Evolutionary conservation across 306 rosid species (phyloP).

Genomic region (Crataegus laevigata): DNA sequence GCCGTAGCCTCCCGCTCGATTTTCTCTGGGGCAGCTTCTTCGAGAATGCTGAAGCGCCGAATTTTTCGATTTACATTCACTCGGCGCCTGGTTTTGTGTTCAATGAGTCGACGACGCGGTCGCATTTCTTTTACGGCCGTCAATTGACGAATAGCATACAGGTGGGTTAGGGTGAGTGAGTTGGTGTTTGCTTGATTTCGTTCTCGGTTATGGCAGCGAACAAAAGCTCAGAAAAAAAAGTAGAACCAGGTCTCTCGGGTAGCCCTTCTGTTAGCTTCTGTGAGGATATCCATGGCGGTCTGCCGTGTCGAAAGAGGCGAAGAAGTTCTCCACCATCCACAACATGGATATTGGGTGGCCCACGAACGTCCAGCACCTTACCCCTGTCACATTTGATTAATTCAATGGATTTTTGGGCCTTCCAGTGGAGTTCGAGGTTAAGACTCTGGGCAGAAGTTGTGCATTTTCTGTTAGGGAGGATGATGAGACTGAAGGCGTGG

Average conservation of each 20-base stretch:
- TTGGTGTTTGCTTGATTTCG: too few relatives aligned
- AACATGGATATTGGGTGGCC: slow-evolving; percentile 93
- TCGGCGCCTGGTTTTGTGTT: slow-evolving; percentile 39
- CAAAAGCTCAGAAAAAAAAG: slow-evolving; percentile 35
- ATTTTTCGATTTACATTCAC: slow-evolving; percentile 32
- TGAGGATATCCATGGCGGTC: slow-evolving; percentile 83
- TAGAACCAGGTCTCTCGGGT: slow-evolving; percentile 55
- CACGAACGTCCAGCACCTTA: slow-evolving; percentile 66
- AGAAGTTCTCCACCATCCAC: slow-evolving; percentile 64
- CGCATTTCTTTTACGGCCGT: slow-evolving; percentile 28
- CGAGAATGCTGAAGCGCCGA: slow-evolving; percentile 25
- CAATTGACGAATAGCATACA: slow-evolving; percentile 34
- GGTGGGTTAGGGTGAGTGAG: too few relatives aligned
- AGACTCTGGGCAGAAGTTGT: too few relatives aligned
- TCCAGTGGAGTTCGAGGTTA: slow-evolving; percentile 66
- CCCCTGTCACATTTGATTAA: slow-evolving; percentile 88
- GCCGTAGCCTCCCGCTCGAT: slow-evolving; percentile 78
- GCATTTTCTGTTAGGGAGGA: too few relatives aligned
- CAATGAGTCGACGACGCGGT: slow-evolving; percentile 37
- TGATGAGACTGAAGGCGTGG: too few relatives aligned
- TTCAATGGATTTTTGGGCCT: slow-evolving; percentile 92
- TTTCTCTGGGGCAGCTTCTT: slow-evolving; percentile 87
- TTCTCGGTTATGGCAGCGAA: too few relatives aligned
- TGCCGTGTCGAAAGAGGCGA: slow-evolving; percentile 62
- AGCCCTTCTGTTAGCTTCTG: slow-evolving; percentile 50